These are phyloP conservation scores for Miscanthus sacchariflorus DNA, from an alignment of 202 grass and related monocot species.

Conservation along the genomic window DNA sequence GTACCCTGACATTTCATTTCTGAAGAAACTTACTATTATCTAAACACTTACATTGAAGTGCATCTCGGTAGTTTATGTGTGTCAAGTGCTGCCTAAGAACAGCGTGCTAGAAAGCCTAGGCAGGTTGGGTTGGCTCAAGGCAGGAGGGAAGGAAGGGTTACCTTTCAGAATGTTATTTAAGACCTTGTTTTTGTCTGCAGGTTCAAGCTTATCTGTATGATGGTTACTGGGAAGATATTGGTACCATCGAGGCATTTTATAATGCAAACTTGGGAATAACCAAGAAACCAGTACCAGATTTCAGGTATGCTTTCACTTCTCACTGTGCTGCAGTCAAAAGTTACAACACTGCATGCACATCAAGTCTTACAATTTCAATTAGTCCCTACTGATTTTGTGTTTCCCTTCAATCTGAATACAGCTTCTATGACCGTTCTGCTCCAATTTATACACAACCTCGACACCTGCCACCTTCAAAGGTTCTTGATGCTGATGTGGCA, in stretches of 20 bases:
- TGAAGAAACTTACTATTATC: constrained; percentile 16
- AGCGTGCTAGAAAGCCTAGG: not conserved
- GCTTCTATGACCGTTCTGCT: constrained; percentile 96
- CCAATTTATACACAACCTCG: constrained; percentile 96
- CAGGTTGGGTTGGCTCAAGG: not conserved
- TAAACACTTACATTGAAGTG: constrained; percentile 32
- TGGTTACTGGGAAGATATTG: constrained; percentile 99
- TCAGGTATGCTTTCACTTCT: constrained; percentile 76
- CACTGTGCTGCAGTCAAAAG: not conserved
- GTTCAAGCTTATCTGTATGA: constrained; percentile 95
- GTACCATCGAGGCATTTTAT: constrained; percentile 95
- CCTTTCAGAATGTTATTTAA: constrained; percentile 4
- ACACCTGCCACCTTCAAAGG: constrained; percentile 94
- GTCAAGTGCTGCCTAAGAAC: constrained; percentile 31
- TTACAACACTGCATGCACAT: constrained; percentile 4
- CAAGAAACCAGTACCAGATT: constrained; percentile 94
- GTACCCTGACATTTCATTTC: constrained; percentile 21
- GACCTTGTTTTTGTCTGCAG: constrained; percentile 37
- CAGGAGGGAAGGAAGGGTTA: not conserved
- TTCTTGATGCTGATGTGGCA: constrained; percentile 94
- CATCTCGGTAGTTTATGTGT: constrained; percentile 25
- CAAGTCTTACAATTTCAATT: constrained; percentile 38
- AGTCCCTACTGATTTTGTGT: constrained; percentile 26
- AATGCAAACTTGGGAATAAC: constrained; percentile 98
- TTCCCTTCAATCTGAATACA: constrained; percentile 54